Base-by-base conservation (phyloP, 2,329 filamentous ascomycete species). In the Colletotrichum scovillei region DNA sequence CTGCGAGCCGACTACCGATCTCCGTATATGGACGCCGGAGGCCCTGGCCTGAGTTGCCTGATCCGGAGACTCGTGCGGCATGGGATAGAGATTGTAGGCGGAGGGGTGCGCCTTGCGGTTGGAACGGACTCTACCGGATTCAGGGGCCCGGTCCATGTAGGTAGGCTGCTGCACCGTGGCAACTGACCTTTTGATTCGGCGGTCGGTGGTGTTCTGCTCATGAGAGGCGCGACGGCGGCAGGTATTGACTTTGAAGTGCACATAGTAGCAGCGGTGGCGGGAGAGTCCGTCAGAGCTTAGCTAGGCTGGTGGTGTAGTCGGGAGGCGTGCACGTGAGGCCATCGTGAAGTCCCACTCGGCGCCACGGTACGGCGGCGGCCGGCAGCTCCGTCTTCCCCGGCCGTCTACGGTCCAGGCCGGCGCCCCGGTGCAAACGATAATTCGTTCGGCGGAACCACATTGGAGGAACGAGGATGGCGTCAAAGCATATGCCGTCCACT, bases 1-100 rank as follows among this genome's bases (percentile, higher is more conserved):
- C 53, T 67, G 57, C 68, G 68, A 74, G 56, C 72, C 72, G 72
- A 72, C 56, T 72, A 63, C 72, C 72, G 72, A 72, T 72, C 72
- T 62, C 63, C 53, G 57, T 72, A 22, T 71, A 52, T 58, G 11
- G 26, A 53, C 19, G 56, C 57, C 35, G 72, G 68, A 71, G 58
- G 63, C 56, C 57, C 30, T 72, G 57, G 57, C 24, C 19, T 64
- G 3, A 38, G 63, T 53, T 74, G 56, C 63, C 63, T 22, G 30
- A 67, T 67, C 30, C 68, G 38, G 68, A 38, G 24, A 32, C n/a
- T 58, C 28, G 55, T 62, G 55, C 67, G 70, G 68, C 72, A 67
- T 38, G 57, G 57, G 22, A 55, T 5, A 32, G 2, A 65, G 22
- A 24, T 26, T 53, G 72, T 67, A 57, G 63, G 62, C 57, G 68